These are phyloP conservation scores for Kwoniella shivajii DNA, from an alignment of 1,284 basidiomycete genomes.

Conservation along the genomic window DNA sequence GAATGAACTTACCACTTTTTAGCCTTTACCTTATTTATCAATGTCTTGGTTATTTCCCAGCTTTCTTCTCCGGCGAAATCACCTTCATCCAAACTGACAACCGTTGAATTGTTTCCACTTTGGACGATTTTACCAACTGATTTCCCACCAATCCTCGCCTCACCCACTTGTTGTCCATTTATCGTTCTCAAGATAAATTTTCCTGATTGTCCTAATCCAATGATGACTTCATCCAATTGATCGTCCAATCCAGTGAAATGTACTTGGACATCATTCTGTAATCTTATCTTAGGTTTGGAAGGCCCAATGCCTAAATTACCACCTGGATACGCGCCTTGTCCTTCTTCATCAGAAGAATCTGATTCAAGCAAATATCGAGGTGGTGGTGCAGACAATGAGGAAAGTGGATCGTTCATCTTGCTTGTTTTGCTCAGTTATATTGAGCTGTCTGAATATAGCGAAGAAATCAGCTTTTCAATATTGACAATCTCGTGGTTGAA, in stretches of 20 bases:
- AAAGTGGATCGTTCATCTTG: slow-evolving; percentile 45
- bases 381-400: slow-evolving; percentile 37
- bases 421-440: background rate
- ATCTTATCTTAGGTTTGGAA: slow-evolving; percentile 14
- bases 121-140: slow-evolving; percentile 17
- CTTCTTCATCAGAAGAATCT: slow-evolving; percentile 51
- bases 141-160: slow-evolving; percentile 15
- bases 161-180: slow-evolving; percentile 10
- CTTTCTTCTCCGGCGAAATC: slow-evolving; percentile 6
- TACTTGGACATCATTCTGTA: background rate
- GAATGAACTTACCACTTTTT: slow-evolving; percentile 23
- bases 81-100: slow-evolving; percentile 17
- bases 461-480: no score
- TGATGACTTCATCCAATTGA: slow-evolving; percentile 15
- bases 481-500: no score
- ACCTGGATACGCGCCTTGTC: slow-evolving; percentile 40
- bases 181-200: slow-evolving; percentile 27
- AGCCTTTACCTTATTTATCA: slow-evolving; percentile 14
- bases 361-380: slow-evolving; percentile 52
- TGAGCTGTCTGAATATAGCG: background rate
- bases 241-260: background rate
- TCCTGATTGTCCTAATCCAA: slow-evolving; percentile 43
- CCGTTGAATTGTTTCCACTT: slow-evolving; percentile 6
- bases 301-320: background rate
- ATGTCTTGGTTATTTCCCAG: slow-evolving; percentile 9